Conservation (phyloP, 2,329 filamentous ascomycete species). For the Neonectria faginata region DNA sequence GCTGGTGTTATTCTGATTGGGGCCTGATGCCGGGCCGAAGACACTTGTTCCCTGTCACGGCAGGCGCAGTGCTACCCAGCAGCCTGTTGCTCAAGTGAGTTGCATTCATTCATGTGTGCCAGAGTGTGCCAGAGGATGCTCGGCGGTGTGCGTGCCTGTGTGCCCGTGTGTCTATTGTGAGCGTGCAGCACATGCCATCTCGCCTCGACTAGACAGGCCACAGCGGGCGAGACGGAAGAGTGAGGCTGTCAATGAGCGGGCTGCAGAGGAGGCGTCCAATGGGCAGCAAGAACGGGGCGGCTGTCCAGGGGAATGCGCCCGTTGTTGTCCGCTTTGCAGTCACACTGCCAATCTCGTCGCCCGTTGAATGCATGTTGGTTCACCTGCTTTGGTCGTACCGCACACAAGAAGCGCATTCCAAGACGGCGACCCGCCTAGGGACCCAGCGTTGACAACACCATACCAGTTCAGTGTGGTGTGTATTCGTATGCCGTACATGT, state of each 20-base stretch:
- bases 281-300: conserved; percentile 10
- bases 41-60: conserved; percentile 35
- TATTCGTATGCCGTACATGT: not conserved
- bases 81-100: conserved; percentile 32
- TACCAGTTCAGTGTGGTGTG: conserved; percentile 2
- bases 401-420: conserved; percentile 23
- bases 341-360: conserved; percentile 39
- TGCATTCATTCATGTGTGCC: conserved; percentile 30
- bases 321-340: conserved; percentile 35
- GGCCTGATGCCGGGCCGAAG: conserved; percentile 27
- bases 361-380: conserved; percentile 39
- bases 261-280: conserved; percentile 42
- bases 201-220: conserved; percentile 29
- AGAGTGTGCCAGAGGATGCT: conserved; percentile 7
- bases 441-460: conserved; percentile 7
- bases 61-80: conserved; percentile 41
- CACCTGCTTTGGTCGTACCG: conserved; percentile 13
- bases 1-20: conserved; percentile 32
- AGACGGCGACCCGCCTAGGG: not conserved
- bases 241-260: conserved; percentile 44
- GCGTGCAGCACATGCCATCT: conserved; percentile 6
- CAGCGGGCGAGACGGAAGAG: not conserved
- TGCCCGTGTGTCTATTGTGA: conserved; percentile 27
- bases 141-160: conserved; percentile 29
- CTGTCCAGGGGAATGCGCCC: conserved; percentile 36